Conservation (phyloP, 2,329 filamentous ascomycete genomes). For the Lachnellula cervina region DNA sequence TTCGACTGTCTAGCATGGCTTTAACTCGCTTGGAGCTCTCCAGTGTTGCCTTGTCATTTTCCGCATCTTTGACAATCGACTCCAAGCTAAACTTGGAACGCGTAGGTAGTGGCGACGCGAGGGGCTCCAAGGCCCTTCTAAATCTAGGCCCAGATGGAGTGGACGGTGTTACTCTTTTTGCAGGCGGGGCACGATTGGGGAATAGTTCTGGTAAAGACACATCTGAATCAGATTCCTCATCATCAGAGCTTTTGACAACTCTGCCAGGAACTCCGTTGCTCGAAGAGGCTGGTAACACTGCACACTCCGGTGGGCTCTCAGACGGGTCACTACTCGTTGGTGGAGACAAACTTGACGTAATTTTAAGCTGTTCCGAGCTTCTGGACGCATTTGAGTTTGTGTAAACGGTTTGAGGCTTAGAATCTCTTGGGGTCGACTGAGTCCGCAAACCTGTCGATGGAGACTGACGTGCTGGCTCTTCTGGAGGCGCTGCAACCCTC, state of each 20-base stretch:
- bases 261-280: conserved; percentile 2
- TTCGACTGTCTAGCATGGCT: conserved; percentile 24
- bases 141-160: conserved; percentile 12
- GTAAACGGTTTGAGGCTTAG: not conserved
- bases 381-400: not conserved
- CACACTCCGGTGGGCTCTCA: not conserved
- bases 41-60: conserved; percentile 54
- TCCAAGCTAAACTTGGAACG: conserved; percentile 57
- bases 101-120: conserved; percentile 45
- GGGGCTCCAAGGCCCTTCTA: conserved; percentile 9
- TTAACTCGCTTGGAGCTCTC: conserved; percentile 44
- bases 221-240: conserved; percentile 55
- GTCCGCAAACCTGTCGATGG: not conserved
- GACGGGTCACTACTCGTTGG: conserved; percentile 8
- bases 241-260: conserved; percentile 66
- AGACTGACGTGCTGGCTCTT: not conserved
- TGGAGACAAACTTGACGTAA: conserved; percentile 14
- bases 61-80: conserved; percentile 54
- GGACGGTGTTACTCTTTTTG: conserved; percentile 8
- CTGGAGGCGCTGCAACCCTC: not conserved
- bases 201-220: conserved; percentile 43
- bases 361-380: not conserved
- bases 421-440: not conserved
- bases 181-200: conserved; percentile 8
- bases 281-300: not conserved